Base-by-base conservation (phyloP, 139 green algal species). In the Chlorella vulgaris region DNA sequence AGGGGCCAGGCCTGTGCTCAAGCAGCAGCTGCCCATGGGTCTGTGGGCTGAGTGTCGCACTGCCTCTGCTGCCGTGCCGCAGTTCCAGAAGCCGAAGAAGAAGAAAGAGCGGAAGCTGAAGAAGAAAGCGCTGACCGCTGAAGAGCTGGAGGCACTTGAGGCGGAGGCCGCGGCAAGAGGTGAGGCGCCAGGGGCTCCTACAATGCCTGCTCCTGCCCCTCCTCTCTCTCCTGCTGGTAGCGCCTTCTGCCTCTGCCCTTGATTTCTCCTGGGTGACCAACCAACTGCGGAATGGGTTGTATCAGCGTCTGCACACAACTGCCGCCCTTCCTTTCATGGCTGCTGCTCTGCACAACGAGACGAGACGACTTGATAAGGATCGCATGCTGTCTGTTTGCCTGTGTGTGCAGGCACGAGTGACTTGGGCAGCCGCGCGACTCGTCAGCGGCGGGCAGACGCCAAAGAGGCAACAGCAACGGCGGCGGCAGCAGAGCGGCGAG, bases 21-120 rank as follows among this genome's bases (percentile, higher is more conserved):
- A n/a, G n/a, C n/a, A n/a, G n/a, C n/a, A n/a, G n/a, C 22, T n/a
- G 21, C 55, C 22, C 55, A 65, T n/a, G 18, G 18, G 21, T 29
- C 55, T n/a, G 21, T 5, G n/a, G n/a, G n/a, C n/a, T n/a, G n/a
- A n/a, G n/a, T 38, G 61, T 5, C 26, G 31, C 13, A 5, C 31
- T 70, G 24, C 63, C 63, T 67, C 13, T n/a, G n/a, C n/a, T 70
- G 29, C 31, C 63, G 8, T 21, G 4, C 63, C 31, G 62, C 78
- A 83, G 78, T 83, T 83, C 67, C 77, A 87, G 73, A 93, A 93
- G 84, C 89, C 90, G 47, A 93, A 94, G 84, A 91, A 91, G 79
- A 93, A 91, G 78, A 94, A 93, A 80, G 89, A 96, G 85, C 89
- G 91, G 69, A 92, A 90, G 76, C 84, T 95, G 50, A 88, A 93